These are phyloP conservation scores for Magnaporthales sp. DNA, from an alignment of 2,329 filamentous ascomycete species.

Conservation along the genomic window DNA sequence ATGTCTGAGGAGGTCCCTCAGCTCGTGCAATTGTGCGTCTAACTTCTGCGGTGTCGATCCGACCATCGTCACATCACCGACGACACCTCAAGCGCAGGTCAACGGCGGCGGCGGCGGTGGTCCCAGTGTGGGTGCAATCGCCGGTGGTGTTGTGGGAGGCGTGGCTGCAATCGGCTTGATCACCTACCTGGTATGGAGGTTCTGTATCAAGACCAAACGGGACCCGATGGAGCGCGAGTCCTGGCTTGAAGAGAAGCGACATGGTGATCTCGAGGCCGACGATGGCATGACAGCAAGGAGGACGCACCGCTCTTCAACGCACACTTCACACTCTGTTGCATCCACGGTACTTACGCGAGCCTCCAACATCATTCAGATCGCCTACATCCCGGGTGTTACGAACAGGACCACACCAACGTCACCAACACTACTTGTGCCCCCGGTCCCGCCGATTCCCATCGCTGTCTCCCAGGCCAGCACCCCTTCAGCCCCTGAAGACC, in stretches of 20 bases:
- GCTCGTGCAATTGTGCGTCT: conserved; percentile 37
- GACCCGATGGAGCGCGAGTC: conserved; percentile 44
- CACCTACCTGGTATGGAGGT: conserved; percentile 79
- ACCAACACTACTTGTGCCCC: conserved; percentile 73
- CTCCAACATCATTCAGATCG: conserved; percentile 98
- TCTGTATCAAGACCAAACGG: conserved; percentile 74
- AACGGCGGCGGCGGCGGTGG: conserved; percentile 34
- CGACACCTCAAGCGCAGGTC: conserved; percentile 10
- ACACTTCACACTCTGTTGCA: conserved; percentile 85
- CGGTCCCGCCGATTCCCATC: conserved; percentile 83
- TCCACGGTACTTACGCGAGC: conserved; percentile 92
- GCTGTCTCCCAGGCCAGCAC: conserved; percentile 49
- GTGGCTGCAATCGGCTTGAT: conserved; percentile 64
- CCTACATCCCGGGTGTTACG: conserved; percentile 94
- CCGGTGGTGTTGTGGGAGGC: conserved; percentile 83
- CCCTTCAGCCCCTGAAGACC: conserved; percentile 56
- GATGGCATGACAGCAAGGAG: conserved; percentile 43
- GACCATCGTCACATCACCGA: conserved; percentile 8
- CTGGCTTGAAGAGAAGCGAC: conserved; percentile 50
- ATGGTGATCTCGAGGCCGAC: conserved; percentile 33
- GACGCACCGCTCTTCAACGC: conserved; percentile 64
- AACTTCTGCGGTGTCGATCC: conserved; percentile 32
- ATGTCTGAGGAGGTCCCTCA: conserved; percentile 36
- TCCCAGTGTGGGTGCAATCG: conserved; percentile 76
- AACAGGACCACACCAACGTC: conserved; percentile 84